Percentiles rank a stretch among this genome's conserved stretches.
phyloP scores from a whole-genome alignment of 176 grass and related monocot species.

The Triticum aestivum region DNA sequence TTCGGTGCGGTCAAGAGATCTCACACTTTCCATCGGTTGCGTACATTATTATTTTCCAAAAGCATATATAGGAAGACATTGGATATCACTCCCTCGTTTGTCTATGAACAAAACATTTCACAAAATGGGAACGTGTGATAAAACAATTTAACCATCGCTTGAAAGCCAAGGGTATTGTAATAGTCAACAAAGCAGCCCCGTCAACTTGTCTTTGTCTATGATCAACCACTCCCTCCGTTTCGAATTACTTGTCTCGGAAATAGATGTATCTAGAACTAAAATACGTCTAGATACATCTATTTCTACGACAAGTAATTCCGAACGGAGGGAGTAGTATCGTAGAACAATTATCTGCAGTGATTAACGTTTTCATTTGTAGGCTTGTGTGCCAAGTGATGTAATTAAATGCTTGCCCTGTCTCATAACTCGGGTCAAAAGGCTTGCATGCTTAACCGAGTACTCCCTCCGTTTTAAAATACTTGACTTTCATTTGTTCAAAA shows the following conservation, averaged over 20 bases:
- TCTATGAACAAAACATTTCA: background rate
- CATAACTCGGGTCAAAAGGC: background rate
- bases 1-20: no score
- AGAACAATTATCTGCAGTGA: background rate
- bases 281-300: no score
- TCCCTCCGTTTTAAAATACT: no score
- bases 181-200: constrained; percentile 30
- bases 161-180: constrained; percentile 27
- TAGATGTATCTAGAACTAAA: no score
- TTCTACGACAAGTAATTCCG: no score
- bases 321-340: background rate
- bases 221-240: background rate
- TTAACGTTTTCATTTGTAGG: constrained; percentile 14
- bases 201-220: constrained; percentile 6
- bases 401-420: constrained; percentile 12
- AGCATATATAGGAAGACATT: constrained; percentile 3
- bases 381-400: constrained; percentile 26
- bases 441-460: background rate
- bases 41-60: constrained; percentile 36
- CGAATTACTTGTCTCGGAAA: no score
- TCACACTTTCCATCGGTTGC: background rate
- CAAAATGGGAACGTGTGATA: background rate
- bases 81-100: background rate
- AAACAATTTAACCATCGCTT: constrained; percentile 28
- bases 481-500: no score